Evolutionary conservation across 805 yeast genomes (phyloP).

Genomic region (Yarrowia sp.): DNA sequence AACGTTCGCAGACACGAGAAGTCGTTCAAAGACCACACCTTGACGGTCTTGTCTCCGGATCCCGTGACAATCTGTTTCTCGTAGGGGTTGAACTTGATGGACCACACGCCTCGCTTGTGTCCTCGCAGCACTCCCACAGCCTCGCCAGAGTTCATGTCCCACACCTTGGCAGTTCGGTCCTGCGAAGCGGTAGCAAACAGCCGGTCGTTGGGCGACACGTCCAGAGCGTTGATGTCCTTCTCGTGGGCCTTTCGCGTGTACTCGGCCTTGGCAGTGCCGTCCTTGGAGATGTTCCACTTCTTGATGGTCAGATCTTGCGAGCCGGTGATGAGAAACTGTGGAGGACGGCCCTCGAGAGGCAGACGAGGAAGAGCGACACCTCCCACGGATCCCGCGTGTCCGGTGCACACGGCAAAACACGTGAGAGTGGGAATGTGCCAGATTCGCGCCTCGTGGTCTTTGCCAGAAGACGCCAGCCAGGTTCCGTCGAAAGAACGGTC

Average conservation of each 20-base stretch:
- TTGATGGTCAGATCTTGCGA: constrained; percentile 85
- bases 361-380: constrained; percentile 78
- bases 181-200: constrained; percentile 91
- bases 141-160: constrained; percentile 90
- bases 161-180: constrained; percentile 88
- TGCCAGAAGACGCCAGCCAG: constrained; percentile 93
- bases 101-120: constrained; percentile 96
- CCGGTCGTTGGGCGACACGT: constrained; percentile 88
- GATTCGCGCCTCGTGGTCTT: constrained; percentile 82
- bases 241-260: constrained; percentile 97
- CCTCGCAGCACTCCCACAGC: constrained; percentile 83
- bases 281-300: constrained; percentile 68
- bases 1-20: constrained; percentile 79
- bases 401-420: constrained; percentile 69
- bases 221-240: constrained; percentile 90
- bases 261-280: constrained; percentile 57
- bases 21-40: constrained; percentile 85
- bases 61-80: constrained; percentile 78
- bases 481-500: constrained; percentile 80
- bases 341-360: constrained; percentile 51
- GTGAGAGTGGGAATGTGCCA: constrained; percentile 67
- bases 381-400: constrained; percentile 87
- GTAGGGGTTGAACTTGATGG: constrained; percentile 77
- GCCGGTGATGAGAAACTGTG: constrained; percentile 79
- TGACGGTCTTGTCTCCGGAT: constrained; percentile 91